Percentiles rank a stretch among this genome's conserved stretches.
Evolutionary conservation across 1,284 basidiomycete genomes (phyloP).

Genomic region (Marasmius oreades): DNA sequence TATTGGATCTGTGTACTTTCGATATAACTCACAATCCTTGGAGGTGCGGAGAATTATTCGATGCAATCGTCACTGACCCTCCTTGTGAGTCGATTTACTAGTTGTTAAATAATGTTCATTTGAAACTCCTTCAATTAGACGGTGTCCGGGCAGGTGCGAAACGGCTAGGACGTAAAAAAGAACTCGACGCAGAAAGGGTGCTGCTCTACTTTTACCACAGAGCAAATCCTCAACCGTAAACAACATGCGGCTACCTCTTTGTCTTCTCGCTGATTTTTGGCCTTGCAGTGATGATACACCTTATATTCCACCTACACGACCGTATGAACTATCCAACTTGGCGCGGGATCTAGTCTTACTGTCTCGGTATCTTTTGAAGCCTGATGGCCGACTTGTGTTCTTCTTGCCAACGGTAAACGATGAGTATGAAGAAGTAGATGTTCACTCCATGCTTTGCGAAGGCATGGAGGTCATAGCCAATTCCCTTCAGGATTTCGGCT

Average conservation of each 20-base stretch:
- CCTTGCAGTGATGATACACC: conserved; percentile 49
- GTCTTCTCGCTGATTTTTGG: neutral
- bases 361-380: conserved; percentile 82
- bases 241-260: neutral
- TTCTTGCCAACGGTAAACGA: conserved; percentile 93
- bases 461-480: conserved; percentile 90
- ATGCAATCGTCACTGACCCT: conserved; percentile 93
- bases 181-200: conserved; percentile 38
- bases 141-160: conserved; percentile 97
- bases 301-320: conserved; percentile 85
- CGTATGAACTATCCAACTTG: conserved; percentile 90
- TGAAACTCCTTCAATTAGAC: conserved; percentile 45
- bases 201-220: conserved; percentile 36
- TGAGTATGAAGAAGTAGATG: conserved; percentile 84
- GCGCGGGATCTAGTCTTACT: conserved; percentile 81
- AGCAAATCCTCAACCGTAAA: conserved; percentile 38
- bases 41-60: conserved; percentile 85
- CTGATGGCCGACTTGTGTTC: conserved; percentile 88
- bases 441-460: conserved; percentile 69
- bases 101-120: neutral
- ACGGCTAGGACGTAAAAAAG: conserved; percentile 75
- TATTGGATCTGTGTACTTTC: conserved; percentile 86
- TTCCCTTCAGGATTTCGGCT: conserved; percentile 92
- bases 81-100: conserved; percentile 59
- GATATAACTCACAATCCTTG: conserved; percentile 90